These are phyloP conservation scores for Boletellus sp. DNA, from an alignment of 768 basidiomycete species.

Conservation along the genomic window DNA sequence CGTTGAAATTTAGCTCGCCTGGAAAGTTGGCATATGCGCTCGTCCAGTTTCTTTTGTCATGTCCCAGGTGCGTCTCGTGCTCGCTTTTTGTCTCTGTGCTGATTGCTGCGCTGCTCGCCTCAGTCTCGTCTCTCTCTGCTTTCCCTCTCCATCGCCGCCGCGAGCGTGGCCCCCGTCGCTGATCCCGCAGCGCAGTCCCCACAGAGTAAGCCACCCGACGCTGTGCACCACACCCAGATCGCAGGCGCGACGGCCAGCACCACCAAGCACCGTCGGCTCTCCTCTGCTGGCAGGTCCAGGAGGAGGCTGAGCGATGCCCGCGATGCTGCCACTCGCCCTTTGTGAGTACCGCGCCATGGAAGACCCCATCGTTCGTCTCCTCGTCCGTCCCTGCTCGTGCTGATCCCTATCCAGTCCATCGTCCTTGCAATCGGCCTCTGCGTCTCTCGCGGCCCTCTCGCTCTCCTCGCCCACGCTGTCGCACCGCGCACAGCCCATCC, in stretches of 20 bases:
- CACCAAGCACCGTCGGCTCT: conserved; percentile 62
- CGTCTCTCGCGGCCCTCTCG: conserved; percentile 40
- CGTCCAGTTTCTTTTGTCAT: background rate
- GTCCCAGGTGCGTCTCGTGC: background rate
- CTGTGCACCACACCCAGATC: no score
- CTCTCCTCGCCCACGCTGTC: conserved; percentile 39
- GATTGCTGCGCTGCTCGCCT: background rate
- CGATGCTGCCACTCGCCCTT: conserved; percentile 70
- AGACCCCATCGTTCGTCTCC: background rate
- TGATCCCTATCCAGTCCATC: conserved; percentile 28
- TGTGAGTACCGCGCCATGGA: conserved; percentile 45
- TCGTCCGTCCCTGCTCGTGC: background rate
- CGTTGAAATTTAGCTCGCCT: no score
- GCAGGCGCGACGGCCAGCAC: background rate
- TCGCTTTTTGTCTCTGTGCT: background rate
- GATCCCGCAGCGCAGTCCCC: conserved; percentile 8
- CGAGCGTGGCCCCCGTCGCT: conserved; percentile 38
- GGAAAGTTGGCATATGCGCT: no score
- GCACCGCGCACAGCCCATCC: conserved; percentile 17
- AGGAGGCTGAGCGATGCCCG: conserved; percentile 75
- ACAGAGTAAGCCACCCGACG: conserved; percentile 15
- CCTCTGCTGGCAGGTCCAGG: conserved; percentile 66
- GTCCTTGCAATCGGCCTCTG: conserved; percentile 35
- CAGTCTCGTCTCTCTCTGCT: conserved; percentile 46
- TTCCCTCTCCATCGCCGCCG: conserved; percentile 64